These are phyloP conservation scores for Euphorbia tirucalli DNA, from an alignment of 345 rosid species.

Conservation along the genomic window DNA sequence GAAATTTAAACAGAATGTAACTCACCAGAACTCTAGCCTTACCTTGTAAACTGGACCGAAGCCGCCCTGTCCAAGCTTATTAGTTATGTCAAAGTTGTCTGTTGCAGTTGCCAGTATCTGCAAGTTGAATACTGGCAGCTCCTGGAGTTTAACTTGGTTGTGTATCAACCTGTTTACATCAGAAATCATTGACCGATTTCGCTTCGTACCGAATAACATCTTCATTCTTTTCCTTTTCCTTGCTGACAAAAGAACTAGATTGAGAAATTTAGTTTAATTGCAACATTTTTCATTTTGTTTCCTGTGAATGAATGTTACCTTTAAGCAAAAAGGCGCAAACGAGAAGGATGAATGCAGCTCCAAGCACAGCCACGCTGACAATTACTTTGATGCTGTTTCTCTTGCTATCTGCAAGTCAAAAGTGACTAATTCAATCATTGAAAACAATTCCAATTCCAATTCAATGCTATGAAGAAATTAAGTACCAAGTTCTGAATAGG, in stretches of 20 bases:
- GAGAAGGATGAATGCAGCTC: conserved; percentile 11
- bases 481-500: conserved; percentile 44
- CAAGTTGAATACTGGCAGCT: conserved; percentile 25
- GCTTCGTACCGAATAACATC: neutral
- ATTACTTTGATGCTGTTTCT: neutral
- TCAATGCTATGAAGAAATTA: no score
- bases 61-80: conserved; percentile 40
- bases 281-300: neutral
- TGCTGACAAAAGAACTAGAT: neutral
- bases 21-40: neutral
- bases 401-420: conserved; percentile 17
- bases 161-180: conserved; percentile 4
- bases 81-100: conserved; percentile 19
- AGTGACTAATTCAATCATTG: neutral
- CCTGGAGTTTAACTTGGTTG: conserved; percentile 19
- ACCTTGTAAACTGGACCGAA: conserved; percentile 46
- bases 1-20: neutral
- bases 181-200: neutral
- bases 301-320: conserved; percentile 17
- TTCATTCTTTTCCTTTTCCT: neutral
- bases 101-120: conserved; percentile 27
- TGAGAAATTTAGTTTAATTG: neutral
- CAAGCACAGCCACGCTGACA: neutral
- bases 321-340: neutral
- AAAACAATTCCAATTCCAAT: neutral